A percentile compares a stretch with the other conserved stretches of the same genome.
Evolutionary conservation across 306 rosid species (phyloP).

Genomic region (Malus orientalis): DNA sequence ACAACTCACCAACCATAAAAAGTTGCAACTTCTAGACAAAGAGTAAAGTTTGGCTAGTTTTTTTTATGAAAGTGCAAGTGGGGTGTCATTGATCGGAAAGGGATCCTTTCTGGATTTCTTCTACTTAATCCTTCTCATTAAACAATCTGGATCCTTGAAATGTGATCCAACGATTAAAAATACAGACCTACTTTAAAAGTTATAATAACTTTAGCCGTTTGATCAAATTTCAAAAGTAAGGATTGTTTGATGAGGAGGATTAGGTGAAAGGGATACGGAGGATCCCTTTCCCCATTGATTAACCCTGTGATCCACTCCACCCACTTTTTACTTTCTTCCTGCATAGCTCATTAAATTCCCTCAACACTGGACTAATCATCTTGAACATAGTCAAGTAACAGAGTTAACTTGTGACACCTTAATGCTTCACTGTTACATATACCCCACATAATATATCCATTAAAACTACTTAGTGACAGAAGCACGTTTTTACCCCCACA

Average conservation of each 20-base stretch:
- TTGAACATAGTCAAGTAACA: background rate
- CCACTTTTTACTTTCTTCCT: constrained; percentile 3
- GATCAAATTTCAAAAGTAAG: accelerated
- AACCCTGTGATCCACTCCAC: constrained; percentile 18
- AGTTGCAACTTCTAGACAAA: background rate
- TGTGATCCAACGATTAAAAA: accelerated
- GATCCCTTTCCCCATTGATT: constrained; percentile 15
- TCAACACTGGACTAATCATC: background rate
- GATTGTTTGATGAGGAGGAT: no score
- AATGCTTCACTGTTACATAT: background rate
- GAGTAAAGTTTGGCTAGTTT: background rate
- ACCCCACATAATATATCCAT: background rate
- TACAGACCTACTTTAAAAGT: no score
- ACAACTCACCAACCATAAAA: background rate
- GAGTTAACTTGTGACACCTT: background rate
- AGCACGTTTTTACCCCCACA: background rate
- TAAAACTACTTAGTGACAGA: background rate
- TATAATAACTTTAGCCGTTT: no score
- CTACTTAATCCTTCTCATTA: accelerated
- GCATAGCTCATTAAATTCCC: background rate
- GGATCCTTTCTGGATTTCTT: accelerated
- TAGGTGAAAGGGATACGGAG: no score
- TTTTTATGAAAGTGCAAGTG: background rate
- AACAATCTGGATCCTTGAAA: accelerated
- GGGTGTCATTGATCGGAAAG: constrained; percentile 1